A percentile compares a stretch with the other conserved stretches of the same genome.
These are phyloP conservation scores for Grosmannia clavigera DNA, from an alignment of 2,329 filamentous ascomycete species.

Conservation along the genomic window DNA sequence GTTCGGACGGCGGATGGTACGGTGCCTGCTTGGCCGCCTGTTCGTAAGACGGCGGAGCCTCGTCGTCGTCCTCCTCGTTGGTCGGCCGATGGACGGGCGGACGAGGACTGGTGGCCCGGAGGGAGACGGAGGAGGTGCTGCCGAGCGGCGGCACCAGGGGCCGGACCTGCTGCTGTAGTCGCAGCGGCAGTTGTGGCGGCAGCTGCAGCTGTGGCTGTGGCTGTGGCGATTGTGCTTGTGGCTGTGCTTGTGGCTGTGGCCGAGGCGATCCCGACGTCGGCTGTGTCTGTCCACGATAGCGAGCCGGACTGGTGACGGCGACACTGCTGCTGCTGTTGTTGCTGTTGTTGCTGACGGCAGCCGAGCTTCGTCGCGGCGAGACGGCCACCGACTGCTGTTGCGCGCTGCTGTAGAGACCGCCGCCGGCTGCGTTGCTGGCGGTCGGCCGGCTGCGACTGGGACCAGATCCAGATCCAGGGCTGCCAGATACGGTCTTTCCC, in stretches of 20 bases:
- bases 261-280: neutral
- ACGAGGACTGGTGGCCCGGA: neutral
- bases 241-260: constrained; percentile 1
- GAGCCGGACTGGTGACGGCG: neutral
- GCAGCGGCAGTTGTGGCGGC: neutral
- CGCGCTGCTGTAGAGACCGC: constrained; percentile 1
- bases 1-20: constrained; percentile 39
- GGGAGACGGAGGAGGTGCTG: neutral
- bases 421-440: neutral
- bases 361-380: constrained; percentile 25
- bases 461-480: too few species aligned
- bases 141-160: neutral
- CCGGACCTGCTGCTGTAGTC: neutral
- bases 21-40: constrained; percentile 39
- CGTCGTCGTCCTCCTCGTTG: constrained; percentile 26
- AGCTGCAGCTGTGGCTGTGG: constrained; percentile 2
- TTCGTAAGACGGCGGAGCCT: constrained; percentile 46
- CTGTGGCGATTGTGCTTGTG: neutral
- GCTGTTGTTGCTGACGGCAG: neutral
- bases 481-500: constrained; percentile 12
- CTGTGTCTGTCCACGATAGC: neutral
- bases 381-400: neutral
- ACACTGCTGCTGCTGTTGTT: neutral
- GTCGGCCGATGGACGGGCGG: constrained; percentile 22
- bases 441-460: constrained; percentile 15